phyloP scores from a whole-genome alignment of 2,329 filamentous ascomycete species.

The Teratosphaeriaceae sp. region DNA sequence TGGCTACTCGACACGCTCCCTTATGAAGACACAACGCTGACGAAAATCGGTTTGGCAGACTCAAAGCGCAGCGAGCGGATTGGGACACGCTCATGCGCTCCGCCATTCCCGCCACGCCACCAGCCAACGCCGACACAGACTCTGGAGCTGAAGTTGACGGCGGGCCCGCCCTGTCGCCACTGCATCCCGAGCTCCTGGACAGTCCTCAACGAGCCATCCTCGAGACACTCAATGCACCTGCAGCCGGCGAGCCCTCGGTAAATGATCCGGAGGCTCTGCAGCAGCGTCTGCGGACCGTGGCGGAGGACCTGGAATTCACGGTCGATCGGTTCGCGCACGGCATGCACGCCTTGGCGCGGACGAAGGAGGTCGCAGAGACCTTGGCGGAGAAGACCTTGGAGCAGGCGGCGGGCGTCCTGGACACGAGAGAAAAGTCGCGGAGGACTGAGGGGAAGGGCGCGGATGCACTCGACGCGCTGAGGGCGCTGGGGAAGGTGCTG shows the following conservation, averaged over 20 bases:
- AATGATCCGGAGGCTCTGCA: slow-evolving; percentile 26
- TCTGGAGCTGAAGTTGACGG: no score
- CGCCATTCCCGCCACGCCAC: slow-evolving; percentile 35
- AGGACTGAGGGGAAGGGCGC: slow-evolving; percentile 64
- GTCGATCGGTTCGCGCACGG: slow-evolving; percentile 83
- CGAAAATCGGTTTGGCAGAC: slow-evolving; percentile 43
- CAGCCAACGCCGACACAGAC: slow-evolving; percentile 7
- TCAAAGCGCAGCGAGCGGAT: slow-evolving; percentile 74
- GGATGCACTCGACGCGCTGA: slow-evolving; percentile 66
- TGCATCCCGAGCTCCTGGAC: slow-evolving; percentile 23
- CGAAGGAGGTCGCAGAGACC: slow-evolving; percentile 64
- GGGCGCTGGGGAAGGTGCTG: slow-evolving; percentile 63
- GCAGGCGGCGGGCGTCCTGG: slow-evolving; percentile 62
- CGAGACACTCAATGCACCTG: slow-evolving; percentile 16
- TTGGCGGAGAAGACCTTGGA: slow-evolving; percentile 71
- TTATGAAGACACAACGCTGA: not conserved
- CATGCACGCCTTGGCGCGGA: slow-evolving; percentile 76
- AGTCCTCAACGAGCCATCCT: slow-evolving; percentile 24
- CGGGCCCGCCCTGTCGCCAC: slow-evolving; percentile 18
- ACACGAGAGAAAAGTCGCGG: slow-evolving; percentile 59
- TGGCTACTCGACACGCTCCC: no score
- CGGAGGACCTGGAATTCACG: slow-evolving; percentile 62
- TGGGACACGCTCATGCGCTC: slow-evolving; percentile 72
- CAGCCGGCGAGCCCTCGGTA: slow-evolving; percentile 31
- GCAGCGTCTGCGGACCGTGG: slow-evolving; percentile 44